These are phyloP conservation scores for Populus euphratica DNA, from an alignment of 345 rosid species.

Conservation along the genomic window DNA sequence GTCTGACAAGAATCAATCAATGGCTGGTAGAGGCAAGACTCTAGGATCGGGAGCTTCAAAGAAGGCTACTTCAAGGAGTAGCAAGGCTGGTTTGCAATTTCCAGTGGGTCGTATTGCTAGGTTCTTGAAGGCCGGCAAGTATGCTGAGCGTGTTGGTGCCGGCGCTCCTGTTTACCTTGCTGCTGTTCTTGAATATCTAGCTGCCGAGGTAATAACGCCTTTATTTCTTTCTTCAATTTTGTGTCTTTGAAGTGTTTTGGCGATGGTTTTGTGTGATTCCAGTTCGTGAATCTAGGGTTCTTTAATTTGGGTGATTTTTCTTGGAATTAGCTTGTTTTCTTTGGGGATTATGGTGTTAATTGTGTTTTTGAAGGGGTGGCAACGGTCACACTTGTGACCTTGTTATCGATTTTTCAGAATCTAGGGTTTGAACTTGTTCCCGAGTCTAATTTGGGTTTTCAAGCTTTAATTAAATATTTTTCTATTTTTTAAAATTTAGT, in stretches of 20 bases:
- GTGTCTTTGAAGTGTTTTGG: neutral
- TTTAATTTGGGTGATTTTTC: neutral
- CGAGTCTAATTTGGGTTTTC: neutral
- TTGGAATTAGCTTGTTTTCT: neutral
- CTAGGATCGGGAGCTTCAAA: conserved; percentile 78
- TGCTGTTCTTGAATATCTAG: conserved; percentile 88
- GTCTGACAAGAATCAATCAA: conserved; percentile 6
- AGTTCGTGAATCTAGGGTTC: neutral
- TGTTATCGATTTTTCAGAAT: neutral
- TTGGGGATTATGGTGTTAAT: neutral
- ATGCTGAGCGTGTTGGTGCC: conserved; percentile 94
- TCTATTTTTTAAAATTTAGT: no score
- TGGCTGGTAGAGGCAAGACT: conserved; percentile 94
- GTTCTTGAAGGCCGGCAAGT: conserved; percentile 90
- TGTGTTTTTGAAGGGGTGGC: neutral
- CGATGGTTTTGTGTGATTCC: neutral
- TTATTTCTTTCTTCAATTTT: neutral
- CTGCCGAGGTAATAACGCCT: conserved; percentile 64
- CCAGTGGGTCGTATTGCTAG: conserved; percentile 96
- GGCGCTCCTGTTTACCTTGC: conserved; percentile 97
- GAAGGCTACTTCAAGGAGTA: conserved; percentile 95
- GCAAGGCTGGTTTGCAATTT: conserved; percentile 91
- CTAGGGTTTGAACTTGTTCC: neutral
- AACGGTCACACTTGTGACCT: neutral
- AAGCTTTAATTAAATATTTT: neutral